These are phyloP conservation scores for Suillus bovinus DNA, from an alignment of 768 basidiomycete species.

Conservation along the genomic window DNA sequence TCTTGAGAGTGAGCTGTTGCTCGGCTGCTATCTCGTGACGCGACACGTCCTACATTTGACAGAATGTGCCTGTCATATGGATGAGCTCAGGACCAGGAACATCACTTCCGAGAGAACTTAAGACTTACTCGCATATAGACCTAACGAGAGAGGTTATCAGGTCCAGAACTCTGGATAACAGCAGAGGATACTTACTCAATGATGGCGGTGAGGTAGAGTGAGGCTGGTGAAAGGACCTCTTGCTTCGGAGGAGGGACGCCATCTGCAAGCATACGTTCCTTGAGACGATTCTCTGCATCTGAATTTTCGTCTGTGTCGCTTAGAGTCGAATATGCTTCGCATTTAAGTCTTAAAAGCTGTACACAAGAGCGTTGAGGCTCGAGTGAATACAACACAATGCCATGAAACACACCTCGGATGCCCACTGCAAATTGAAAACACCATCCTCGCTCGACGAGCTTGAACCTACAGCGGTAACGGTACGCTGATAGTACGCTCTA, in stretches of 20 bases:
- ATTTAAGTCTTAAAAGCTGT: constrained; percentile 80
- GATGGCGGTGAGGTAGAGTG: constrained; percentile 89
- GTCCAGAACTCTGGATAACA: constrained; percentile 24
- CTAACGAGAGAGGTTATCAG: constrained; percentile 40
- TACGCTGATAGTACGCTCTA: constrained; percentile 85
- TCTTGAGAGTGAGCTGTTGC: constrained; percentile 76
- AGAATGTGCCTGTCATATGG: constrained; percentile 66
- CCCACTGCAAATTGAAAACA: constrained; percentile 70
- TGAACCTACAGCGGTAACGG: constrained; percentile 37
- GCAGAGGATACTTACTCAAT: constrained; percentile 69
- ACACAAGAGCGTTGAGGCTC: constrained; percentile 5
- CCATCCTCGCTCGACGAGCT: constrained; percentile 46
- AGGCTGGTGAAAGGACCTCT: constrained; percentile 72
- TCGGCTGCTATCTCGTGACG: constrained; percentile 82
- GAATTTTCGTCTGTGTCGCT: constrained; percentile 80
- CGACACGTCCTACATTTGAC: constrained; percentile 81
- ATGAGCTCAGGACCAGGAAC: constrained; percentile 12
- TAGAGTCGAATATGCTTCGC: constrained; percentile 85
- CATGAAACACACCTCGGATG: constrained; percentile 59
- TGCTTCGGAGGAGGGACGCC: constrained; percentile 52
- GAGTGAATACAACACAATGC: neutral
- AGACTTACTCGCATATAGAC: constrained; percentile 83
- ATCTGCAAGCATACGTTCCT: constrained; percentile 58
- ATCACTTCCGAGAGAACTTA: constrained; percentile 6
- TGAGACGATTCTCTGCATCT: constrained; percentile 58